Conservation (phyloP, 208 protist species). For the Trypanosoma caninum region DNA sequence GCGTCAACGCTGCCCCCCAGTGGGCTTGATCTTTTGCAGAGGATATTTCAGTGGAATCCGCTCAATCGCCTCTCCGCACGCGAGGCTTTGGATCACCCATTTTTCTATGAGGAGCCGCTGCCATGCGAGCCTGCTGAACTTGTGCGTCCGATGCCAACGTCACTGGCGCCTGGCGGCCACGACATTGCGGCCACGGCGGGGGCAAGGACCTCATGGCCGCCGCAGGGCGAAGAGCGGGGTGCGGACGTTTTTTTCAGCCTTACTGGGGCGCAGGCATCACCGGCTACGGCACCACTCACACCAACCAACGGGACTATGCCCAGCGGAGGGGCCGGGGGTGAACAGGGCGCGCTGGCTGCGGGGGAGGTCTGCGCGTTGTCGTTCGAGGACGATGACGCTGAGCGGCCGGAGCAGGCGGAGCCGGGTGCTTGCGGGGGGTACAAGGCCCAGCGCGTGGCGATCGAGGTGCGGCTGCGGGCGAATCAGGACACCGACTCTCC, state of each 20-base stretch:
- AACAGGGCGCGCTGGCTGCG: background rate
- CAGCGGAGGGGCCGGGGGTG: background rate
- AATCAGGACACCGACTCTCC: constrained; percentile 15
- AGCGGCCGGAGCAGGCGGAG: background rate
- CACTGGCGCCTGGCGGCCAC: background rate
- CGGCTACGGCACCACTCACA: too few relatives aligned
- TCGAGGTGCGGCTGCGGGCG: constrained; percentile 9
- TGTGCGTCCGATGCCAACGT: constrained; percentile 51
- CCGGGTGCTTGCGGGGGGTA: background rate
- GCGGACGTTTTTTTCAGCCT: too few relatives aligned
- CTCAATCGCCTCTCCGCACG: constrained; percentile 57
- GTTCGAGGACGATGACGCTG: constrained; percentile 6
- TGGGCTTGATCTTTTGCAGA: constrained; percentile 65
- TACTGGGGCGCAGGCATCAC: too few relatives aligned
- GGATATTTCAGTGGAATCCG: constrained; percentile 81
- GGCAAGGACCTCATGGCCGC: background rate
- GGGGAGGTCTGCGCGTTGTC: background rate
- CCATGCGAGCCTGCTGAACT: constrained; percentile 66
- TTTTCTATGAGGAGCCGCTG: constrained; percentile 71
- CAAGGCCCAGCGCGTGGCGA: constrained; percentile 15
- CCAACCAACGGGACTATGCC: background rate
- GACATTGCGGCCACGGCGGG: background rate
- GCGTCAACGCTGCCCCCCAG: constrained; percentile 30
- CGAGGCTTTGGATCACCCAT: constrained; percentile 73
- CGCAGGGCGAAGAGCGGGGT: too few relatives aligned